phyloP scores from a whole-genome alignment of 345 rosid species.

The Brassica nigra region DNA sequence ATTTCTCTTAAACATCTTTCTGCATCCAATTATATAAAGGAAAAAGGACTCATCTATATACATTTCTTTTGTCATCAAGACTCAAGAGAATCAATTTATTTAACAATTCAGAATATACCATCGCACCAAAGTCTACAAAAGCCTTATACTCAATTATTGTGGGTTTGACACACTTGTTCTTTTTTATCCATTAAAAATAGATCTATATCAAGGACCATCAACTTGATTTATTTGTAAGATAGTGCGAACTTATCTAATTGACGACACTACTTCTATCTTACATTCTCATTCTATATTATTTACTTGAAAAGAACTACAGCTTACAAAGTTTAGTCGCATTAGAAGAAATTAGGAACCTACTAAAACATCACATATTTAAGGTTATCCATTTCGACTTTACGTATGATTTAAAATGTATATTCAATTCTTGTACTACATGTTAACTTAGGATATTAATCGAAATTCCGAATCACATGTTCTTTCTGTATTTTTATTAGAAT shows the following conservation, averaged over 20 bases:
- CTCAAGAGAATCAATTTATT: neutral
- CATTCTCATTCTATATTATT: neutral
- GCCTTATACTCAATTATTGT: neutral
- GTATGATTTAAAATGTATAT: neutral
- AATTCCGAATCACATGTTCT: neutral
- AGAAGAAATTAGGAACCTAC: neutral
- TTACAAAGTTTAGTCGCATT: neutral
- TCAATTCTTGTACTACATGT: neutral
- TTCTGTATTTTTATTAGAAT: neutral
- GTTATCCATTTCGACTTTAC: neutral
- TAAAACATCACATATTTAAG: neutral
- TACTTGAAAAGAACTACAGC: neutral
- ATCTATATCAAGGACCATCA: slow-evolving; percentile 3
- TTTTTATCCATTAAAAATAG: neutral
- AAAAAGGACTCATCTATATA: neutral
- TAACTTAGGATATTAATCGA: neutral
- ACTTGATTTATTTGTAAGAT: neutral
- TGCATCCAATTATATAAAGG: neutral
- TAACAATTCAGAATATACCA: neutral
- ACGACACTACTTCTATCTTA: neutral
- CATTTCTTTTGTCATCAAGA: neutral
- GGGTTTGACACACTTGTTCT: neutral
- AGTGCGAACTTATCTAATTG: neutral
- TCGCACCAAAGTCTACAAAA: neutral
- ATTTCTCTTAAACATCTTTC: neutral